Conservation (phyloP, 2,329 filamentous ascomycete species). For the Colletotrichum sp. region DNA sequence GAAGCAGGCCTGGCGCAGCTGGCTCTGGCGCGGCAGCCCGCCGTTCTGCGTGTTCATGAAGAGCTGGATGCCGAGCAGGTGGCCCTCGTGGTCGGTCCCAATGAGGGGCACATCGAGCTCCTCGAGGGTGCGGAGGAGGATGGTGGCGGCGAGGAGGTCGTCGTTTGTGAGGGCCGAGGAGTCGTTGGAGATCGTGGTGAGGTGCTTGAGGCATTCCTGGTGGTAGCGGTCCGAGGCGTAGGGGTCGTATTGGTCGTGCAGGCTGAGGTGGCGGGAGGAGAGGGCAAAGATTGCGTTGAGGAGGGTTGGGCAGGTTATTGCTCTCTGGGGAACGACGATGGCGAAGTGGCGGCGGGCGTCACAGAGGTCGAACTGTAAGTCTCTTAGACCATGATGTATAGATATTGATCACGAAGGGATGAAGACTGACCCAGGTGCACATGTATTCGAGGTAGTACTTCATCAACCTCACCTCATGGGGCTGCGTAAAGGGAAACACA, state of each 20-base stretch:
- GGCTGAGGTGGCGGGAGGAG: slow-evolving; percentile 56
- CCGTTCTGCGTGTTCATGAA: slow-evolving; percentile 46
- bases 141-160: slow-evolving; percentile 58
- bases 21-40: slow-evolving; percentile 36
- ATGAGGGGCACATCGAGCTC: slow-evolving; percentile 47
- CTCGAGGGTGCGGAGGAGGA: slow-evolving; percentile 62
- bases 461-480: slow-evolving; percentile 28
- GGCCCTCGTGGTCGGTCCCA: slow-evolving; percentile 50
- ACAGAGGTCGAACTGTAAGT: slow-evolving; percentile 13
- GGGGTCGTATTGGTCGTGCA: slow-evolving; percentile 45
- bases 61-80: slow-evolving; percentile 49
- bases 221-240: slow-evolving; percentile 59
- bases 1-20: slow-evolving; percentile 58
- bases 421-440: slow-evolving; percentile 28
- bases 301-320: slow-evolving; percentile 52
- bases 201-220: slow-evolving; percentile 47
- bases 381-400: background rate
- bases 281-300: slow-evolving; percentile 60
- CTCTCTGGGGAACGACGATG: slow-evolving; percentile 54
- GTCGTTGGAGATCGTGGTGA: slow-evolving; percentile 45
- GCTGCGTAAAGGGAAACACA: slow-evolving; percentile 24
- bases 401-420: no score
- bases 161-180: slow-evolving; percentile 47
- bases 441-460: slow-evolving; percentile 32
- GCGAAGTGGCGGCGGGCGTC: slow-evolving; percentile 46